Conservation (phyloP, 371 early-diverging fungal species). For the Mucor indicus region DNA sequence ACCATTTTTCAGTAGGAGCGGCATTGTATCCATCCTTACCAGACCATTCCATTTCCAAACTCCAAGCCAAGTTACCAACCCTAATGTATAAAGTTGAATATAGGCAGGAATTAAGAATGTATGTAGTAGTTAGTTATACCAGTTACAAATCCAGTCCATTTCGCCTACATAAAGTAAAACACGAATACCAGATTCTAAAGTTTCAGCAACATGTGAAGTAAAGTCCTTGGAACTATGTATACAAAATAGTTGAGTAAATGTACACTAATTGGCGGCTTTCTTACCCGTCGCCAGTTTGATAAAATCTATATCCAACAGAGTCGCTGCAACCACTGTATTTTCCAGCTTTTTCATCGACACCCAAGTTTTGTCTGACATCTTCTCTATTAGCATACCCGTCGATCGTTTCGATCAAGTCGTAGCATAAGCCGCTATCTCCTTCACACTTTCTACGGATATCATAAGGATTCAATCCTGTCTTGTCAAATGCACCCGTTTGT, state of each 20-base stretch:
- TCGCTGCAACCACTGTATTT: slow-evolving; percentile 73
- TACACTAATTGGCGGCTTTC: too few species aligned
- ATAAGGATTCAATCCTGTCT: slow-evolving; percentile 67
- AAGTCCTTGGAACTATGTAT: slow-evolving; percentile 1
- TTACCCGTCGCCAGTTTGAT: slow-evolving; percentile 79
- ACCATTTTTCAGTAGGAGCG: slow-evolving; percentile 53
- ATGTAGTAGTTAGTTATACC: too few species aligned
- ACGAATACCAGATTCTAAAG: slow-evolving; percentile 54
- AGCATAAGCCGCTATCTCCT: slow-evolving; percentile 9
- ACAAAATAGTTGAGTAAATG: too few species aligned
- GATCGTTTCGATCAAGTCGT: slow-evolving; percentile 57
- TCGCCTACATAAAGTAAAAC: slow-evolving; percentile 75
- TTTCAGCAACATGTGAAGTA: slow-evolving; percentile 35
- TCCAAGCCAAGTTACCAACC: slow-evolving; percentile 87
- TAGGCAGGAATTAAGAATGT: too few species aligned
- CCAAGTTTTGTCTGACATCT: slow-evolving; percentile 70
- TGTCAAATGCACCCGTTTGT: slow-evolving; percentile 50
- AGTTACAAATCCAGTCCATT: slow-evolving; percentile 29
- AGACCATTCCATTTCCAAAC: slow-evolving; percentile 73
- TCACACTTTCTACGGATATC: too few species aligned
- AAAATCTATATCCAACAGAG: slow-evolving; percentile 70
- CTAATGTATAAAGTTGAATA: background rate
- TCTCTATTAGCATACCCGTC: slow-evolving; percentile 69
- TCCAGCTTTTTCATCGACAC: slow-evolving; percentile 51
- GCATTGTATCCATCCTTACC: slow-evolving; percentile 64